phyloP scores from a whole-genome alignment of 1,139 yeast genomes.

The Suhomyces guaymorum region DNA sequence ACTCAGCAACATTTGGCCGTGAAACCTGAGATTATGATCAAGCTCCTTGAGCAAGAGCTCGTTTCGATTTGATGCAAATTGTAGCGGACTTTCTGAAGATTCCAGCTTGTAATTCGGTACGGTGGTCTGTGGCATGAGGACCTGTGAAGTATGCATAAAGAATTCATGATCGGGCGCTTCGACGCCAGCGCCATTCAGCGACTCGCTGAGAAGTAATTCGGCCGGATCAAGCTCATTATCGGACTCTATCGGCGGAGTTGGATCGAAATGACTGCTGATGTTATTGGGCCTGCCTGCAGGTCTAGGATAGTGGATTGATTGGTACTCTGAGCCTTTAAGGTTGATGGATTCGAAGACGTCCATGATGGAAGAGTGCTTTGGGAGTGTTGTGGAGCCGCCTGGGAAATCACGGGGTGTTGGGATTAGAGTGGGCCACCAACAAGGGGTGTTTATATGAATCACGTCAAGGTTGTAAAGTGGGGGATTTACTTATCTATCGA shows the following conservation, averaged over 20 bases:
- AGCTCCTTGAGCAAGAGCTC: conserved; percentile 25
- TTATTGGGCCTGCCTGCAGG: background rate
- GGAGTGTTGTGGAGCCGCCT: too few species aligned
- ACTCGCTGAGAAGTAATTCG: conserved; percentile 29
- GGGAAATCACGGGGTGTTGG: too few species aligned
- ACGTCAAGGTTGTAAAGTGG: too few species aligned
- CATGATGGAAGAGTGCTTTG: conserved; percentile 8
- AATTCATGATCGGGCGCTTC: conserved; percentile 20
- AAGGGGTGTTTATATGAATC: too few species aligned
- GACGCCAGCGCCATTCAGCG: conserved; percentile 16
- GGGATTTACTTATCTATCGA: too few species aligned
- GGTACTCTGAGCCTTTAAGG: conserved; percentile 13
- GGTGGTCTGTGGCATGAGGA: conserved; percentile 9
- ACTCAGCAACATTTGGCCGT: conserved; percentile 22
- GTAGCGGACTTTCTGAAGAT: conserved; percentile 26
- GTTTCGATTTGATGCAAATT: conserved; percentile 33
- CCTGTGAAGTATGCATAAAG: conserved; percentile 25
- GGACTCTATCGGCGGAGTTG: conserved; percentile 1
- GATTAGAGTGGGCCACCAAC: too few species aligned
- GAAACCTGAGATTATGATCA: conserved; percentile 24
- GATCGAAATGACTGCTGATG: background rate
- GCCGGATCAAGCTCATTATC: conserved; percentile 35
- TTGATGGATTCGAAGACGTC: conserved; percentile 27
- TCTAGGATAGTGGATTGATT: conserved; percentile 1
- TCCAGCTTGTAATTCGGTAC: conserved; percentile 2